phyloP scores from a whole-genome alignment of 306 rosid species.

The Cucurbita maxima region DNA sequence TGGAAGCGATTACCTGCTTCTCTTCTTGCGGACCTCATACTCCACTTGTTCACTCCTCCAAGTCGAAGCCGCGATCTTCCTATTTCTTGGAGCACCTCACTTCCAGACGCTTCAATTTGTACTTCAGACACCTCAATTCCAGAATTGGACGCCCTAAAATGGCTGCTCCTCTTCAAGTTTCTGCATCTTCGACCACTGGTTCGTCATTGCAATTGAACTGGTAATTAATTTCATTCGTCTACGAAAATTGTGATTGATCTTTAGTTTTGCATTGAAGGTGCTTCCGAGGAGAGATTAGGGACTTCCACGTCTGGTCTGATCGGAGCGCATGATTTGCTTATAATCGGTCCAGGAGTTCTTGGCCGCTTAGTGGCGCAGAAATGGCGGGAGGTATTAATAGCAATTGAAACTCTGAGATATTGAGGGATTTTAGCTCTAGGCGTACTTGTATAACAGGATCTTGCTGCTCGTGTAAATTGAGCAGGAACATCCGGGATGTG shows the following conservation, averaged over 20 bases:
- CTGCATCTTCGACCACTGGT: slow-evolving; percentile 28
- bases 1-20: slow-evolving; percentile 30
- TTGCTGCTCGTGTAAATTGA: slow-evolving; percentile 2
- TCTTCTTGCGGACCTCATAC: slow-evolving; percentile 14
- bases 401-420: background rate
- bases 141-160: slow-evolving; percentile 19
- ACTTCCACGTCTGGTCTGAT: slow-evolving; percentile 24
- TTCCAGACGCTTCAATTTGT: slow-evolving; percentile 7
- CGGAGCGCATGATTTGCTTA: slow-evolving; percentile 47
- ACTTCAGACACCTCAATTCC: background rate
- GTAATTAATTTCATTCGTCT: background rate
- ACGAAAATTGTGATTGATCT: background rate
- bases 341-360: slow-evolving; percentile 90
- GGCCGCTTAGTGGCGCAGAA: slow-evolving; percentile 77
- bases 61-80: background rate
- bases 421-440: background rate
- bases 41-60: slow-evolving; percentile 10
- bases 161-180: slow-evolving; percentile 41
- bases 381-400: slow-evolving; percentile 57
- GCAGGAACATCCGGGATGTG: slow-evolving; percentile 63
- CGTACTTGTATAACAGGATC: background rate
- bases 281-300: slow-evolving; percentile 25
- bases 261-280: slow-evolving; percentile 20
- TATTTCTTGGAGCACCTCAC: background rate
- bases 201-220: background rate